Percentiles rank a stretch among this genome's conserved stretches.
These are phyloP conservation scores for Neofusicoccum laricinum DNA, from an alignment of 2,329 filamentous ascomycete species.

Conservation along the genomic window DNA sequence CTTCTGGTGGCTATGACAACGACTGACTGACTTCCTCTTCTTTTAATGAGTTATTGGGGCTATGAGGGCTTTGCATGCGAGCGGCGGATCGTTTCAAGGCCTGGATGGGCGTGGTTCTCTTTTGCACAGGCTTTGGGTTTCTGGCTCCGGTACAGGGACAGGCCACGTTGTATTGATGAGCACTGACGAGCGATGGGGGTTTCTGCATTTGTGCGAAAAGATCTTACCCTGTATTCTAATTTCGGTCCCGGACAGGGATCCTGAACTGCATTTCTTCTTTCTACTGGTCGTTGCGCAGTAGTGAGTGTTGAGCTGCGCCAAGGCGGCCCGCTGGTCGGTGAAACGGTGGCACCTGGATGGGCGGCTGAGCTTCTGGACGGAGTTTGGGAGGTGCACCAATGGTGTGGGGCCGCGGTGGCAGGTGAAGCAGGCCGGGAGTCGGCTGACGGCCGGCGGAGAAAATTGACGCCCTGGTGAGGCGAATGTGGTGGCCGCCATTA, in stretches of 20 bases:
- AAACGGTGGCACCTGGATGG: neutral
- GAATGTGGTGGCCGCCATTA: conserved; percentile 5
- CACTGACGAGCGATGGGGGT: conserved; percentile 7
- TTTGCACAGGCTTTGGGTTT: neutral
- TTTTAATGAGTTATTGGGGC: conserved; percentile 13
- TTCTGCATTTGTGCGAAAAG: conserved; percentile 16
- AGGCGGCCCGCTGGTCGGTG: neutral
- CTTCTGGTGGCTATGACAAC: neutral
- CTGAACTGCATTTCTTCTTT: conserved; percentile 10
- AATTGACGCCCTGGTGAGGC: neutral
- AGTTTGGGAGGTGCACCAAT: neutral
- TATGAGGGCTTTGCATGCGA: conserved; percentile 6
- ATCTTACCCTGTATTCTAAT: conserved; percentile 16
- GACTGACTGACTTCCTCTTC: conserved; percentile 2
- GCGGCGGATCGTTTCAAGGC: neutral
- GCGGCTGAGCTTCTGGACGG: neutral
- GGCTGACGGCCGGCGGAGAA: neutral
- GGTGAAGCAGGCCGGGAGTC: neutral
- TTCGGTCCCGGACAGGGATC: neutral
- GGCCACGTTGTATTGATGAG: conserved; percentile 14
- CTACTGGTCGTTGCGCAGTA: neutral
- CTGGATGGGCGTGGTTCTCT: neutral
- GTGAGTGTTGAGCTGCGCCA: conserved; percentile 1
- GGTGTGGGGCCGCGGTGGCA: neutral
- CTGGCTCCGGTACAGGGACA: conserved; percentile 5